These are phyloP conservation scores for Aureobasidium lini DNA, from an alignment of 2,329 filamentous ascomycete genomes.

Conservation along the genomic window DNA sequence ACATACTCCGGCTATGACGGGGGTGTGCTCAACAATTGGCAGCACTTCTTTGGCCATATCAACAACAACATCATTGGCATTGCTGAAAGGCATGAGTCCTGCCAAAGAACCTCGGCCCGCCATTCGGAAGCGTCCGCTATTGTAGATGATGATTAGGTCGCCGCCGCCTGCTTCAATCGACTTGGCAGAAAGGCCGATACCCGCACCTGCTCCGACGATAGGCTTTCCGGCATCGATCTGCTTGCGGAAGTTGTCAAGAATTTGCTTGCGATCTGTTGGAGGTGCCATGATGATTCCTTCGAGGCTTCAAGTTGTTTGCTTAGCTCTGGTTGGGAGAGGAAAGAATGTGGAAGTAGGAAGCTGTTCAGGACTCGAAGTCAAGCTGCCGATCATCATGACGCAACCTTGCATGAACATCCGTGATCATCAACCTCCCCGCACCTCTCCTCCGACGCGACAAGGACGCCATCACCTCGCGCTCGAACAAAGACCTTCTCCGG, in stretches of 20 bases:
- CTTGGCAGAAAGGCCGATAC: slow-evolving; percentile 64
- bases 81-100: slow-evolving; percentile 63
- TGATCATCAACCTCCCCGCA: slow-evolving; percentile 6
- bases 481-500: neutral
- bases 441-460: neutral
- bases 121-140: slow-evolving; percentile 66
- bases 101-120: slow-evolving; percentile 61
- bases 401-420: neutral
- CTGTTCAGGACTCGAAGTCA: neutral
- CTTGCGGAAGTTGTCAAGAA: slow-evolving; percentile 48
- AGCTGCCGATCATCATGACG: slow-evolving; percentile 5
- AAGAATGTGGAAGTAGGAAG: neutral
- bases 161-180: slow-evolving; percentile 61
- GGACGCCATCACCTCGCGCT: neutral
- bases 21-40: slow-evolving; percentile 55
- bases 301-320: neutral
- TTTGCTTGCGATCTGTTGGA: slow-evolving; percentile 49
- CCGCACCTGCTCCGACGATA: slow-evolving; percentile 62
- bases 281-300: slow-evolving; percentile 41
- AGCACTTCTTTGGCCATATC: slow-evolving; percentile 64
- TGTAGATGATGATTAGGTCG: slow-evolving; percentile 66
- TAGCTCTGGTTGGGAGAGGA: neutral
- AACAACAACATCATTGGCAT: slow-evolving; percentile 62
- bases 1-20: slow-evolving; percentile 64
- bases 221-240: slow-evolving; percentile 49